phyloP scores from a whole-genome alignment of 106 monocot genomes.

The Narthecium ossifragum region DNA sequence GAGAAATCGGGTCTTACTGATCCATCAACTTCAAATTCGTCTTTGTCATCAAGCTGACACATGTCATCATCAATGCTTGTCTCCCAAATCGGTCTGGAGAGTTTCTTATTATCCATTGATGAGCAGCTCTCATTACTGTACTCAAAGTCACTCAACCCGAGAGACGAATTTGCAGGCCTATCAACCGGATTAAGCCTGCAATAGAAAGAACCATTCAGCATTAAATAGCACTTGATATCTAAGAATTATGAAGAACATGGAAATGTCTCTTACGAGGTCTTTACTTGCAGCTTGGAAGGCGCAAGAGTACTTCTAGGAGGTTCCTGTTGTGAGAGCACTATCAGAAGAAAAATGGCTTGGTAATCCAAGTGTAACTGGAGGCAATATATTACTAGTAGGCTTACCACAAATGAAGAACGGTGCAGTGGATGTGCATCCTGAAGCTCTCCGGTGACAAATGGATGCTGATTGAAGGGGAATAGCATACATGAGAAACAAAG shows the following conservation, averaged over 20 bases:
- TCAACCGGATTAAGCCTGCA: conserved; percentile 6
- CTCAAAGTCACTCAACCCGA: conserved; percentile 6
- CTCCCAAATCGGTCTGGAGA: conserved; percentile 44
- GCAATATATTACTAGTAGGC: background rate
- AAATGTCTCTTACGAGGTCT: conserved; percentile 24
- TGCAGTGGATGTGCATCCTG: conserved; percentile 19
- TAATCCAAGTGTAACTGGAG: background rate
- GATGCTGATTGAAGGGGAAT: conserved; percentile 44
- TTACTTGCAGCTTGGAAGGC: conserved; percentile 15
- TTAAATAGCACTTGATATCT: background rate
- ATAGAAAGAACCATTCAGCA: background rate
- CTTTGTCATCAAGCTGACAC: conserved; percentile 43
- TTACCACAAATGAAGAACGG: conserved; percentile 23
- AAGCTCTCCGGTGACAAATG: conserved; percentile 47
- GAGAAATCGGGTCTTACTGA: conserved; percentile 33
- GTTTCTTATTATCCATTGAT: conserved; percentile 13
- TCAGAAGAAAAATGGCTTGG: background rate
- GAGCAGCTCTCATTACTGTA: conserved; percentile 18
- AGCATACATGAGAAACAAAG: too few species aligned
- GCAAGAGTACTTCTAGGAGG: conserved; percentile 10
- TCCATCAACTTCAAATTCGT: conserved; percentile 31
- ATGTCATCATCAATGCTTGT: conserved; percentile 37
- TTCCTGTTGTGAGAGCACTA: conserved; percentile 18
- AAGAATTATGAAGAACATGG: background rate
- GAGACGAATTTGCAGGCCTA: background rate